Base-by-base conservation (phyloP, 495 filamentous ascomycete species). In the Neurospora tetraspora region DNA sequence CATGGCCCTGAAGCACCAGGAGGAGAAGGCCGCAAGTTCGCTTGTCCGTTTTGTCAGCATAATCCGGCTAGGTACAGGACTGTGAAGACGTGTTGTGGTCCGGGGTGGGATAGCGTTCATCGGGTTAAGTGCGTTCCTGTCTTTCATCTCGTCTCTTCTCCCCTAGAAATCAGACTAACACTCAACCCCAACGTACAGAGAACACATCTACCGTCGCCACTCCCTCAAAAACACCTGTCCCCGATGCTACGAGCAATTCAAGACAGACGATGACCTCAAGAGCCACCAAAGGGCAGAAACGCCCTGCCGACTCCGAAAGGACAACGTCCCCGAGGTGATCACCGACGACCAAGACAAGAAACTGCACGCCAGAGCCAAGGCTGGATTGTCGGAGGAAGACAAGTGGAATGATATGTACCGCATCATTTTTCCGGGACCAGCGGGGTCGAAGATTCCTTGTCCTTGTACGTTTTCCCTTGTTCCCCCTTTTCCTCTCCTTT, bases 181-280 rank as follows among this genome's bases (percentile, higher is more conserved):
- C 14, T 37, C 42, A 27, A 39, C 2, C 4, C 10, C n/a, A 34
- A 69, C 47, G 1, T 18, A 2, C 65, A 85, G 83, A 76, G 84
- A 85, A 70, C 84, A 85, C 71, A 70, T 85, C 14, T 84, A 85
- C 68, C 79, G 84, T 27, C 76, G 77, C 2, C 84, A 85, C 71
- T 76, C 77, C 1, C 45, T 80, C 1, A 83, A 83, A 65, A 78
- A 80, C 61, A 72, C 73, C 4, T 85, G 84, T 47, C 79, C 76
- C 16, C 80, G 84, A 38, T 85, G 84, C 74, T 76, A 76, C 40
- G 78, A 80, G 27, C 71, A 76, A 27, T 84, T 85, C 70, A 78
- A 83, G 8, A 77, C 78, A 38, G 75, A 78, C 16, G 81, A 79
- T 34, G 77, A 77, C 8, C 78, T 84, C 47, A 76, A 78, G 37